Conservation (phyloP, 768 basidiomycete genomes). For the Xerocomellus amylosporus region DNA sequence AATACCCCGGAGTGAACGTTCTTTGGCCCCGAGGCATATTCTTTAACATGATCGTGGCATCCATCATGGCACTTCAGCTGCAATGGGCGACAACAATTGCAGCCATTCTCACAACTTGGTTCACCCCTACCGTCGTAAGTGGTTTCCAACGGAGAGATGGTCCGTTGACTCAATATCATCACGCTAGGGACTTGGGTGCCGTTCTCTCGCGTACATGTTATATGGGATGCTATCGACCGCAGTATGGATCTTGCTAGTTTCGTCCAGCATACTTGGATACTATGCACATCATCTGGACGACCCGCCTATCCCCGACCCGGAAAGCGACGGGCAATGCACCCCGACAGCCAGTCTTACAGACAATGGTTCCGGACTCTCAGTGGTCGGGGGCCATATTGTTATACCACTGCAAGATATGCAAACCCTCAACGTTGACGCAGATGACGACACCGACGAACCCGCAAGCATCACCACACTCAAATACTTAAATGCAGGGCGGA, state of each 20-base stretch:
- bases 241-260: conserved; percentile 31
- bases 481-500: too few species aligned
- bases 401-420: neutral
- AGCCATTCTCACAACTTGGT: conserved; percentile 28
- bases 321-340: neutral
- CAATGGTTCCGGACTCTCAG: neutral
- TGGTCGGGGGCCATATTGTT: accelerated
- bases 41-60: conserved; percentile 31
- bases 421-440: too few species aligned
- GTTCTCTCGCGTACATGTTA: conserved; percentile 31
- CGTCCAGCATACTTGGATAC: conserved; percentile 28
- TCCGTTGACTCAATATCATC: neutral
- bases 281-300: conserved; percentile 12
- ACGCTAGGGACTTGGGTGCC: conserved; percentile 33
- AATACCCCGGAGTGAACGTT: neutral
- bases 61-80: conserved; percentile 27
- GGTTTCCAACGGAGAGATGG: neutral
- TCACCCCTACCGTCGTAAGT: conserved; percentile 31
- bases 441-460: neutral
- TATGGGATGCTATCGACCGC: conserved; percentile 30
- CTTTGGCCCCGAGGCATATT: conserved; percentile 26
- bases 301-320: neutral
- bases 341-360: too few species aligned
- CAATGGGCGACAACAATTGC: conserved; percentile 35
- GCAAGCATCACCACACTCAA: neutral